Conservation (phyloP, 306 rosid genomes). For the Quercus rubra region DNA sequence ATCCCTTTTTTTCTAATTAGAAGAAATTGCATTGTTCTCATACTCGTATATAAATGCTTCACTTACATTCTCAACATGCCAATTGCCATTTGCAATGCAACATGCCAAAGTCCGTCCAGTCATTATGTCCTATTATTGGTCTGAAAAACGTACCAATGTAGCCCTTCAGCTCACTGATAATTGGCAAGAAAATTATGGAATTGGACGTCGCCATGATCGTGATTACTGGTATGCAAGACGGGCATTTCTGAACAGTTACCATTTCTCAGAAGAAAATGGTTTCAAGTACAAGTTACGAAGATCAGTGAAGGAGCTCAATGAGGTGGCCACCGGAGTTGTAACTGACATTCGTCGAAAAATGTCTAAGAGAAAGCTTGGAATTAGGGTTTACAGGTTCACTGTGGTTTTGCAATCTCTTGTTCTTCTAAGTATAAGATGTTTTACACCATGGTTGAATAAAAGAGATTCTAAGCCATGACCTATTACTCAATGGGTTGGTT, state of each 20-base stretch:
- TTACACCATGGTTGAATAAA: slow-evolving; percentile 34
- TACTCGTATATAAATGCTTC: background rate
- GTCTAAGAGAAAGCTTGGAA: slow-evolving; percentile 27
- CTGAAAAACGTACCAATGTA: background rate
- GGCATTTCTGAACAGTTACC: slow-evolving; percentile 55
- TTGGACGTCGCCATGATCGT: slow-evolving; percentile 22
- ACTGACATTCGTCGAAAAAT: slow-evolving; percentile 14
- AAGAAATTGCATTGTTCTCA: background rate
- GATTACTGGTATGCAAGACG: slow-evolving; percentile 49
- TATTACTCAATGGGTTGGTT: background rate
- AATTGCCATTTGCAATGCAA: slow-evolving; percentile 7
- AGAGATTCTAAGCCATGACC: slow-evolving; percentile 4
- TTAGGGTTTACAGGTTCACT: slow-evolving; percentile 39
- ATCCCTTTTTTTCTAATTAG: background rate
- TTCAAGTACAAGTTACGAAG: slow-evolving; percentile 40
- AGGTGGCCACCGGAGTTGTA: slow-evolving; percentile 14
- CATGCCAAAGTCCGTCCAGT: slow-evolving; percentile 34
- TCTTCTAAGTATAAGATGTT: slow-evolving; percentile 36
- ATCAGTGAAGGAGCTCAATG: slow-evolving; percentile 32
- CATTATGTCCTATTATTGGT: background rate
- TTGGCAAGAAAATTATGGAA: slow-evolving; percentile 22
- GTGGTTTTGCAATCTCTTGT: slow-evolving; percentile 31
- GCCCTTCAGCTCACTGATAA: background rate
- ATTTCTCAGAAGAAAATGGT: slow-evolving; percentile 25
- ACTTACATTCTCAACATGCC: background rate